Evolutionary conservation across 2,329 filamentous ascomycete species (phyloP).

Genomic region (Aspergillus awamori): DNA sequence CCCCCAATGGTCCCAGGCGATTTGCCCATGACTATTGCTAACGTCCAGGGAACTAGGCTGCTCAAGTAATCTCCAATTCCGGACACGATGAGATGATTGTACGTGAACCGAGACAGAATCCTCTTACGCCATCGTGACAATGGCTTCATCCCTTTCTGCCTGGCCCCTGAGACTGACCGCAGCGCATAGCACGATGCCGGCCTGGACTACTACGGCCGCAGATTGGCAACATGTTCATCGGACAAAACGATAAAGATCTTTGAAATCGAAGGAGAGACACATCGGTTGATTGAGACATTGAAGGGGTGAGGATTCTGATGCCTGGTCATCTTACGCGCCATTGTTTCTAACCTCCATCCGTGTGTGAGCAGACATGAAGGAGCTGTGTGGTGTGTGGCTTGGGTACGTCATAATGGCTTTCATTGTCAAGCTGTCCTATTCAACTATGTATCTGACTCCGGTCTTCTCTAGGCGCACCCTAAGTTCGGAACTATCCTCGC

Average conservation of each 20-base stretch:
- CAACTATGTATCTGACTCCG: background rate
- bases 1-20: background rate
- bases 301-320: constrained; percentile 69
- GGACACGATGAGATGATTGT: constrained; percentile 99
- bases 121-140: background rate
- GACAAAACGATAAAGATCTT: constrained; percentile 99
- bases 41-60: constrained; percentile 44
- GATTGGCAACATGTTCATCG: constrained; percentile 94
- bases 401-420: constrained; percentile 55
- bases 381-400: constrained; percentile 95
- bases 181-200: constrained; percentile 83
- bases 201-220: constrained; percentile 96
- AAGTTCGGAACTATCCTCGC: constrained; percentile 98
- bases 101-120: constrained; percentile 46
- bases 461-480: constrained; percentile 70
- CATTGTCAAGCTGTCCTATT: background rate
- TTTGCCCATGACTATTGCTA: constrained; percentile 17
- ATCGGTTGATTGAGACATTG: constrained; percentile 86
- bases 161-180: constrained; percentile 6
- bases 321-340: background rate
- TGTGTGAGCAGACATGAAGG: constrained; percentile 75
- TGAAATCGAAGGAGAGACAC: constrained; percentile 90
- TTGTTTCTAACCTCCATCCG: background rate
- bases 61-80: constrained; percentile 78
- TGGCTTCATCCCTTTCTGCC: constrained; percentile 6